A percentile compares a stretch with the other conserved stretches of the same genome.
Evolutionary conservation across 2,329 filamentous ascomycete genomes (phyloP).

Genomic region (Coniochaeta pulveracea): DNA sequence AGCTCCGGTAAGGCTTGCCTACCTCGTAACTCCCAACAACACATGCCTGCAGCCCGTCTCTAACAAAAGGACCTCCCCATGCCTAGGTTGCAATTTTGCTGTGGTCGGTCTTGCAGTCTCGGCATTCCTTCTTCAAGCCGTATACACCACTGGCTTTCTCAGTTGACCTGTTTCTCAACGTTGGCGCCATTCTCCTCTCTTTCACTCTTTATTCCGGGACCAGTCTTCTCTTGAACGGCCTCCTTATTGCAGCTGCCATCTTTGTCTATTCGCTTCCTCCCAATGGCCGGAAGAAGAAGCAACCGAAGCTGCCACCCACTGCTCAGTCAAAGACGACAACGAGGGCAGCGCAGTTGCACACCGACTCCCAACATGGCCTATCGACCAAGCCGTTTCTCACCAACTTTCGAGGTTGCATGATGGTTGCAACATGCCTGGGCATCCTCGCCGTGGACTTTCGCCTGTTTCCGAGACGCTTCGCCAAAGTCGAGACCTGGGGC

Average conservation of each 20-base stretch:
- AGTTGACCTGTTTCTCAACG: constrained; percentile 82
- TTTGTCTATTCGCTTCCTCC: constrained; percentile 46
- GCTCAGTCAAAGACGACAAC: constrained; percentile 10
- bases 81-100: constrained; percentile 66
- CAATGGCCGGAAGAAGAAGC: constrained; percentile 27
- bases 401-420: constrained; percentile 81
- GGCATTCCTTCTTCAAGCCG: constrained; percentile 71
- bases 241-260: constrained; percentile 62
- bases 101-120: constrained; percentile 81
- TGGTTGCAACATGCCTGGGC: constrained; percentile 77
- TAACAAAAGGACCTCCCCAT: constrained; percentile 10
- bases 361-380: constrained; percentile 34
- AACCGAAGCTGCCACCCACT: constrained; percentile 34
- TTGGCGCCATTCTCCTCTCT: constrained; percentile 69
- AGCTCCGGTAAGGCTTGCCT: constrained; percentile 57
- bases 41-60: constrained; percentile 3
- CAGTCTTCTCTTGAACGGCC: constrained; percentile 61
- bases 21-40: constrained; percentile 1
- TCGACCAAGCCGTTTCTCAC: constrained; percentile 89
- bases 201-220: constrained; percentile 73
- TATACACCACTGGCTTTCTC: constrained; percentile 57
- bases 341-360: too few species aligned
- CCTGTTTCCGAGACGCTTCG: constrained; percentile 86
- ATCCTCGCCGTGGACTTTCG: constrained; percentile 96
- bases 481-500: constrained; percentile 98